A percentile compares a stretch with the other conserved stretches of the same genome.
Evolutionary conservation across 768 basidiomycete species (phyloP).

Genomic region (Tephrocybe sp.): DNA sequence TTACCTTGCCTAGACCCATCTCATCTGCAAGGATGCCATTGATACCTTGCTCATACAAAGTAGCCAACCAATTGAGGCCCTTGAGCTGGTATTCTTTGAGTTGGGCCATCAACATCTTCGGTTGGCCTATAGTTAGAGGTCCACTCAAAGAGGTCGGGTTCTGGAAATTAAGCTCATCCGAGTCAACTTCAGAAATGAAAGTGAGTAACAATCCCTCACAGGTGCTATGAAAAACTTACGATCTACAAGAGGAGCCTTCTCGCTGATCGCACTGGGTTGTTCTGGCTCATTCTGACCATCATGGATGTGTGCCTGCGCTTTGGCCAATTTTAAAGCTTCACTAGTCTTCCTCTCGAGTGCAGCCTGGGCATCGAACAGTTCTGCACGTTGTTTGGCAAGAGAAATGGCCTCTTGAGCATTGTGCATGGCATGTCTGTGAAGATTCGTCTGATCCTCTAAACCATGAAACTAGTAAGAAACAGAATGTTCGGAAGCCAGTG

Average conservation of each 20-base stretch:
- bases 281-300: slow-evolving; percentile 50
- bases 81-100: slow-evolving; percentile 98
- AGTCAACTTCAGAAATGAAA: slow-evolving; percentile 61
- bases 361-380: slow-evolving; percentile 83
- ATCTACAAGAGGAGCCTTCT: slow-evolving; percentile 59
- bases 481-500: not conserved
- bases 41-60: slow-evolving; percentile 97
- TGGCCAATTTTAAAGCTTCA: slow-evolving; percentile 69
- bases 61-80: slow-evolving; percentile 96
- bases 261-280: slow-evolving; percentile 28
- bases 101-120: slow-evolving; percentile 93
- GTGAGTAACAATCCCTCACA: not conserved
- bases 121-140: slow-evolving; percentile 83
- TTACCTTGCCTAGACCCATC: slow-evolving; percentile 91
- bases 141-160: slow-evolving; percentile 91
- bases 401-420: slow-evolving; percentile 89
- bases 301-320: slow-evolving; percentile 45
- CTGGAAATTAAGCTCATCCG: slow-evolving; percentile 98
- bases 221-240: slow-evolving; percentile 42
- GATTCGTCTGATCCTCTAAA: slow-evolving; percentile 82
- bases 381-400: slow-evolving; percentile 73
- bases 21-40: slow-evolving; percentile 99
- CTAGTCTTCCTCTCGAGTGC: slow-evolving; percentile 79
- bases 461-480: not conserved
- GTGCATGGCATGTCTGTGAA: slow-evolving; percentile 78